Evolutionary conservation across 2,329 filamentous ascomycete genomes (phyloP), one percentile per base, ranked within the genome.

Genomic region (Blastomyces gilchristii): DNA sequence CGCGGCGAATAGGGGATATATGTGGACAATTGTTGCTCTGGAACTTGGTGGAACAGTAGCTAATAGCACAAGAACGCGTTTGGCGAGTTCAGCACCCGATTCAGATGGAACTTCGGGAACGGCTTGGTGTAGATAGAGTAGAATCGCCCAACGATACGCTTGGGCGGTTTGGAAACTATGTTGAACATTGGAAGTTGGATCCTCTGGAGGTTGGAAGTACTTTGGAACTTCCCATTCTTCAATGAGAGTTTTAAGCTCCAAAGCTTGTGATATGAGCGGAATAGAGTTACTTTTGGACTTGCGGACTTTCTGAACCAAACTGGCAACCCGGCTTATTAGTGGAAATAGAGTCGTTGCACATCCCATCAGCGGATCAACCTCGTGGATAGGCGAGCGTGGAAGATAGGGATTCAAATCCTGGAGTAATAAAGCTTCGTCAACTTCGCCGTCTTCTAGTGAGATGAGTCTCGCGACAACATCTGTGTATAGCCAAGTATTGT

Each of bases 401-500:
- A 76, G 72, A 39, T 76, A 74, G 28, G 71, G 69, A 12, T n/a
- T 47, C 1, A 59, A 31, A 22, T 59, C 41, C 16, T 18, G 70
- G 68, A 25, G 71, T 12, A 72, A 76, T 58, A 64, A 64, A 22
- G 81, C 67, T 6, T 80, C 75, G 52, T 78, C 76, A 54, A 83
- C 78, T 14, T 84, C 82, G 31, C 83, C 82, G 45, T 82, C 80
- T 63, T 85, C 83, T 2, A 83, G 74, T 2, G 85, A 85, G 0
- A 86, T 89, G 58, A 90, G 75, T 16, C 86, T 82, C 31, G 87
- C 84, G 65, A 89, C 86, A 37, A 89, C 87, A 70, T 89, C 86
- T 82, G 89, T 87, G 69, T 89, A 90, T 8, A 89, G 80, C 84
- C 85, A 89, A 3, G 84, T 85, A 69, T 88, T 89, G 74, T 85